Evolutionary conservation across 371 early-diverging fungal species (phyloP).

Genomic region (Syncephalastrum contaminatum): DNA sequence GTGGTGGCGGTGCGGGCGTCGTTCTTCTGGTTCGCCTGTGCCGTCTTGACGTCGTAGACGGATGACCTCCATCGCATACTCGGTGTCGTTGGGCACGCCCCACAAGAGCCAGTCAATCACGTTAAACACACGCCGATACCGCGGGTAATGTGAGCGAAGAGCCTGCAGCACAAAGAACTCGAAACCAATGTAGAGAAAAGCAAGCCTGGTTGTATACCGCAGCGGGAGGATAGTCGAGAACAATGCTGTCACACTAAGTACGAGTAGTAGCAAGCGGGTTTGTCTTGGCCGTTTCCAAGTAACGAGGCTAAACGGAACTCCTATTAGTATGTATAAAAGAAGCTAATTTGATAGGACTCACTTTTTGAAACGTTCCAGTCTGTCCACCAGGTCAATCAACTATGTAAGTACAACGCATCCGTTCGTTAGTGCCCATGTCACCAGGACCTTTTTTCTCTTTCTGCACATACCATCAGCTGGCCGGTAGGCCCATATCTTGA

Average conservation of each 20-base stretch:
- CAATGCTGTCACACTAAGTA: conserved; percentile 9
- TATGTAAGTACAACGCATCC: conserved; percentile 3
- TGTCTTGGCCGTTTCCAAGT: conserved; percentile 45
- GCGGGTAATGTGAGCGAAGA: conserved; percentile 43
- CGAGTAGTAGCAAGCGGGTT: conserved; percentile 23
- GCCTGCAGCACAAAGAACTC: conserved; percentile 44
- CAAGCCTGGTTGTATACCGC: conserved; percentile 21
- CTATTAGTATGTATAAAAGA: neutral
- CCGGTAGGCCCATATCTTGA: conserved; percentile 30
- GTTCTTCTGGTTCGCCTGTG: neutral
- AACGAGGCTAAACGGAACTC: conserved; percentile 18
- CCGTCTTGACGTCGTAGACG: conserved; percentile 20
- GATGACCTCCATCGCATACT: conserved; percentile 46
- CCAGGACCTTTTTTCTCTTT: neutral
- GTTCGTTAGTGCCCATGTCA: neutral
- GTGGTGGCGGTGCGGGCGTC: neutral
- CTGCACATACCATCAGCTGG: conserved; percentile 27
- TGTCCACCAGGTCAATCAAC: conserved; percentile 34
- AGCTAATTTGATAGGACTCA: conserved; percentile 8
- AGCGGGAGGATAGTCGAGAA: conserved; percentile 16
- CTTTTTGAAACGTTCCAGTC: conserved; percentile 41
- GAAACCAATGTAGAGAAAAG: conserved; percentile 32
- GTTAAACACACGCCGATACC: conserved; percentile 44
- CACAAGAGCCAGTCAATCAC: conserved; percentile 41
- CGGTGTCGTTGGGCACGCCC: conserved; percentile 48